These are phyloP conservation scores for Beauveria asiatica DNA, from an alignment of 2,329 filamentous ascomycete species.

Conservation along the genomic window DNA sequence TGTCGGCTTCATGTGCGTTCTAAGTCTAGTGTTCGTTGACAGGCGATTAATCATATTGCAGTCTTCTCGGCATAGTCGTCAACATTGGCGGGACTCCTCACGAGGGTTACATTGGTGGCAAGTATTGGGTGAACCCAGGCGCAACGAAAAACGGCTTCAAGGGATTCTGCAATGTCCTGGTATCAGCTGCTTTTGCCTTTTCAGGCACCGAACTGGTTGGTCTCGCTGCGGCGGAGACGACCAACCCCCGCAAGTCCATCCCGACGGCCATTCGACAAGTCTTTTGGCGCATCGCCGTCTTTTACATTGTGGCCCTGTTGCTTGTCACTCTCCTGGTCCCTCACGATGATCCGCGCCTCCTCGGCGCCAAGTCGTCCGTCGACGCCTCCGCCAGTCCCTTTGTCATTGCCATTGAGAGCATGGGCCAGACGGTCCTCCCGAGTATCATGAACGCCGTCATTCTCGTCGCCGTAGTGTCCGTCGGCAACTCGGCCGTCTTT, in stretches of 20 bases:
- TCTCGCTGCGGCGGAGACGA: constrained; percentile 57
- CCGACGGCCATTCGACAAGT: constrained; percentile 71
- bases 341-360: constrained; percentile 31
- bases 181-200: constrained; percentile 61
- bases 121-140: constrained; percentile 33
- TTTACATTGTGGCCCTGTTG: constrained; percentile 37
- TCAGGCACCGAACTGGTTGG: constrained; percentile 59
- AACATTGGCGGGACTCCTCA: constrained; percentile 45
- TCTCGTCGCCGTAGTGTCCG: constrained; percentile 41
- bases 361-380: constrained; percentile 21
- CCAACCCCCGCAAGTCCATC: constrained; percentile 57
- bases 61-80: constrained; percentile 43
- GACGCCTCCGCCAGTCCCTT: constrained; percentile 36
- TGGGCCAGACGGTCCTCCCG: constrained; percentile 35
- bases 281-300: constrained; percentile 39
- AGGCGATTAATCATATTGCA: background rate
- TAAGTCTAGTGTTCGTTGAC: no score
- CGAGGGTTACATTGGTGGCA: constrained; percentile 32
- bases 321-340: constrained; percentile 36
- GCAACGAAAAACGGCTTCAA: constrained; percentile 60
- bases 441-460: constrained; percentile 44
- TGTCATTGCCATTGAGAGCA: constrained; percentile 38
- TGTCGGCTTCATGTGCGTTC: constrained; percentile 44
- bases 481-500: constrained; percentile 43
- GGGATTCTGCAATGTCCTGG: constrained; percentile 58